These are phyloP conservation scores for Trypanosoma grayi DNA, from an alignment of 208 protist species.

Conservation along the genomic window DNA sequence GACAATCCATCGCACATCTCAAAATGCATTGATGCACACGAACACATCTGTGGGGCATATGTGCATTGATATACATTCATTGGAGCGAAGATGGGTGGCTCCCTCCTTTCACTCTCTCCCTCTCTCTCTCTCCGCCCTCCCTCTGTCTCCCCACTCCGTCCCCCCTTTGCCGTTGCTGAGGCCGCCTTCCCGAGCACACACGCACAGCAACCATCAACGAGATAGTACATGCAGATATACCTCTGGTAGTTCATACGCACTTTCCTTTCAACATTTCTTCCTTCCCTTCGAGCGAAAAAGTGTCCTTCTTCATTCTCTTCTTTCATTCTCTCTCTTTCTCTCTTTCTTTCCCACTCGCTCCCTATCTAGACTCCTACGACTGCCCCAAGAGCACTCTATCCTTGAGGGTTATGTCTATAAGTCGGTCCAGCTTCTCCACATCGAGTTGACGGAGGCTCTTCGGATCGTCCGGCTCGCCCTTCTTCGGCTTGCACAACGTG, in stretches of 20 bases:
- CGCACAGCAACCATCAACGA: neutral
- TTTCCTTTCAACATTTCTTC: neutral
- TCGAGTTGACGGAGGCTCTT: constrained; percentile 66
- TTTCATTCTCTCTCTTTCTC: constrained; percentile 4
- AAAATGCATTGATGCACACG: too few species aligned
- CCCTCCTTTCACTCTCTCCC: neutral
- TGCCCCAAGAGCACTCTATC: constrained; percentile 81
- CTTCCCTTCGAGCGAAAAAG: neutral
- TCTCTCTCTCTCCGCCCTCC: neutral
- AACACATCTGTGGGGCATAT: too few species aligned
- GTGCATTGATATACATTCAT: too few species aligned
- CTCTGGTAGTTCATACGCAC: neutral
- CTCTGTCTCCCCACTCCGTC: too few species aligned
- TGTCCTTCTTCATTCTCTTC: neutral
- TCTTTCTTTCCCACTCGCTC: neutral
- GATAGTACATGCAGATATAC: neutral
- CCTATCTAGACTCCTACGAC: constrained; percentile 3
- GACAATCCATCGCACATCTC: too few species aligned
- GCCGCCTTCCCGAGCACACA: too few species aligned
- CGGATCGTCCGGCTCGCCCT: constrained; percentile 70
- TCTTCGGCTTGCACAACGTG: constrained; percentile 68
- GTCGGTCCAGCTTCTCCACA: constrained; percentile 84
- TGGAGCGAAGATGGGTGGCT: too few species aligned
- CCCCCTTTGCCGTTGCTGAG: too few species aligned
- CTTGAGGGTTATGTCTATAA: constrained; percentile 91